Conservation (phyloP, 2,329 filamentous ascomycete species). For the Cercospora janseana region DNA sequence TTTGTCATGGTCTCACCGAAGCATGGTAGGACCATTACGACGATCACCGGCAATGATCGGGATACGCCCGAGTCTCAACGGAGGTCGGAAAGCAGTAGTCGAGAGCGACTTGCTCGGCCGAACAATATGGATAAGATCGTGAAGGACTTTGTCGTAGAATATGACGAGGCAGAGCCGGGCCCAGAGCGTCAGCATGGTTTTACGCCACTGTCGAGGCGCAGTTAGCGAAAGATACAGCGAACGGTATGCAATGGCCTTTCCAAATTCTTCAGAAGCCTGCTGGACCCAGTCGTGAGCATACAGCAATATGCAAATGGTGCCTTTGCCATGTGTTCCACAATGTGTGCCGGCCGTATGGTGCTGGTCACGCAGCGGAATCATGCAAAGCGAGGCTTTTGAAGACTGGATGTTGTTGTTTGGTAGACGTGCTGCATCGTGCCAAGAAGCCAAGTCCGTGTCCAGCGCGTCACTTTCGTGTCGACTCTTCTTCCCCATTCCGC, state of each 20-base stretch:
- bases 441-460: neutral
- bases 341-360: too few relatives aligned
- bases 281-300: too few relatives aligned
- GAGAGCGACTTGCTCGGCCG: conserved; percentile 21
- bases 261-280: too few relatives aligned
- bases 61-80: conserved; percentile 1
- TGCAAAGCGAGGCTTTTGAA: too few relatives aligned
- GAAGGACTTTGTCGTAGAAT: conserved; percentile 24
- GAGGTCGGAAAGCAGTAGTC: conserved; percentile 22
- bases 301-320: too few relatives aligned
- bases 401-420: too few relatives aligned
- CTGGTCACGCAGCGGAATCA: too few relatives aligned
- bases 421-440: too few relatives aligned
- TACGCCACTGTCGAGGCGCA: conserved; percentile 14
- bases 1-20: conserved; percentile 21
- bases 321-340: too few relatives aligned
- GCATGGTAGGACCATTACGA: conserved; percentile 22
- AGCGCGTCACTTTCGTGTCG: conserved; percentile 1
- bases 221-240: conserved; percentile 1
- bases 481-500: neutral
- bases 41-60: conserved; percentile 25
- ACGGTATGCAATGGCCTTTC: neutral
- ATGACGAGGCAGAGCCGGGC: conserved; percentile 24
- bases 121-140: conserved; percentile 16
- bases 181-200: conserved; percentile 17